Evolutionary conservation across 148 eudicot species (phyloP).

Genomic region (Euryodendron excelsum): DNA sequence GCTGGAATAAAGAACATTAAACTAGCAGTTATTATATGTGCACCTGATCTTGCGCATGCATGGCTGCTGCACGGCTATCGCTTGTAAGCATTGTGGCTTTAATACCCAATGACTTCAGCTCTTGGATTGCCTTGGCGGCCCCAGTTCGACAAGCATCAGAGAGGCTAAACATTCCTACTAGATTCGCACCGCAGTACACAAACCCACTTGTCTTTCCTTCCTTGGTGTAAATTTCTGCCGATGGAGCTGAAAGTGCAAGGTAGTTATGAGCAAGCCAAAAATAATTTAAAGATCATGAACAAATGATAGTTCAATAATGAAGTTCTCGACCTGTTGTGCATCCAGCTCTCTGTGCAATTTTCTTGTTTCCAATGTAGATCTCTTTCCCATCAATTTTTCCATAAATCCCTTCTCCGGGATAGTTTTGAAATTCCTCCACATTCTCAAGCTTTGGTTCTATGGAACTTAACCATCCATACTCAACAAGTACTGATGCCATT

Average conservation of each 20-base stretch:
- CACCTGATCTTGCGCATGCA: slow-evolving; percentile 47
- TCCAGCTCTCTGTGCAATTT: slow-evolving; percentile 48
- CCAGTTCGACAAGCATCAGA: slow-evolving; percentile 42
- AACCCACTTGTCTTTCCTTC: no score
- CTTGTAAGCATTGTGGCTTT: slow-evolving; percentile 46
- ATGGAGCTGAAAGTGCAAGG: no score
- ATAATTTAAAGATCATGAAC: slow-evolving; percentile 27
- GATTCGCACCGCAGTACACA: no score
- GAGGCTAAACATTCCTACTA: no score
- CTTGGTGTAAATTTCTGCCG: no score
- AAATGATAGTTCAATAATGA: no score
- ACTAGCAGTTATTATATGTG: background rate
- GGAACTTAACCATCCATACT: no score
- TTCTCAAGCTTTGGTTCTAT: no score
- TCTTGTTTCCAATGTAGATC: no score
- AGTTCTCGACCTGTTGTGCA: slow-evolving; percentile 19
- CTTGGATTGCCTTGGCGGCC: slow-evolving; percentile 37
- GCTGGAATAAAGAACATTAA: background rate
- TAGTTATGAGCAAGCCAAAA: no score
- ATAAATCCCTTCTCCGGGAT: no score
- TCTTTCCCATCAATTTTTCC: no score
- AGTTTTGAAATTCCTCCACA: slow-evolving; percentile 41
- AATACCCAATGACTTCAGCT: slow-evolving; percentile 31
- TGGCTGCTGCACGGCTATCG: slow-evolving; percentile 30
- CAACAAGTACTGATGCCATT: slow-evolving; percentile 55